Base-by-base conservation (phyloP, 495 filamentous ascomycete genomes). In the Cryomyces minteri region DNA sequence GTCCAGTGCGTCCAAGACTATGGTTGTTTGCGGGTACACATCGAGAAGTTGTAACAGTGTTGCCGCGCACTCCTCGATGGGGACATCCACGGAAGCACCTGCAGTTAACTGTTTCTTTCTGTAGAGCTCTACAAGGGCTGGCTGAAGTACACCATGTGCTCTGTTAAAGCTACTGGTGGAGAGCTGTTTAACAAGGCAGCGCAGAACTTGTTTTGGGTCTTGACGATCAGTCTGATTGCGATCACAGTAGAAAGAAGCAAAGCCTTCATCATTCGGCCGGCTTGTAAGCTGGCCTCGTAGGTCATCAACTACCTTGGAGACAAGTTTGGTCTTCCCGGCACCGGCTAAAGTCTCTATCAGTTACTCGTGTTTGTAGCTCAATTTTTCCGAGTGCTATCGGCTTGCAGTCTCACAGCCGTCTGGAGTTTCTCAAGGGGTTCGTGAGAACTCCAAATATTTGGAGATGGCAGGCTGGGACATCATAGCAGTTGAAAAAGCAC, bases 181-280 rank as follows among this genome's bases (percentile, higher is more conserved):
- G 7, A 67, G 51, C 36, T 70, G 65, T 5, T 60, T 53, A 1
- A 64, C 56, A 40, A 61, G 53, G 41, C 60, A 65, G 31, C 52
- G 54, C n/a, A 67, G 51, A 14, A 68, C 47, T 0, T 48, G 56
- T 4, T 56, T 42, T 14, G 65, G 57, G 8, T 64, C 28, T 12
- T 48, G 43, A 4, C 62, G 57, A 12, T 51, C 44, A 8, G 44
- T 40, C 44, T 63, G 62, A 31, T 61, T 56, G 8, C 54, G 46
- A 38, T 59, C 50, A 46, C 64, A 68, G 44, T 68, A 68, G 52
- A 68, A 68, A 42, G 58, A 66, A 0, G 64, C 63, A 48, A 65
- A 59, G 0, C 58, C 61, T 40, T 60, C 53, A 33, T 52, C 33
- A 9, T 54, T 57, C 1, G 46, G 45, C n/a, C 38, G 43, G 31